These are phyloP conservation scores for Cephaloascus fragrans DNA, from an alignment of 805 yeast species.

Conservation along the genomic window DNA sequence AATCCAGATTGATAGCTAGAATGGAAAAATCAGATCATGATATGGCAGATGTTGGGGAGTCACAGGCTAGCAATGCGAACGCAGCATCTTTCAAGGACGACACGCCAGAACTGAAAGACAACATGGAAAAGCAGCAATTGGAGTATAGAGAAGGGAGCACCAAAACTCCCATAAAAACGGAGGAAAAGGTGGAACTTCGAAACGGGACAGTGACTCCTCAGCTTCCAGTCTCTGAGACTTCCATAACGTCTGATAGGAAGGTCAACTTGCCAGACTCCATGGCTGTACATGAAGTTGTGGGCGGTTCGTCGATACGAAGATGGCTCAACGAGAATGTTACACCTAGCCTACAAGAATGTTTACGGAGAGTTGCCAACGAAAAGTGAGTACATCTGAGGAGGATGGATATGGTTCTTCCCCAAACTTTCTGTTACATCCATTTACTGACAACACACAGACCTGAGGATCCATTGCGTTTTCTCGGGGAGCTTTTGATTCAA, in stretches of 20 bases:
- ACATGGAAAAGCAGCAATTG: no score
- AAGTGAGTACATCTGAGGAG: slow-evolving; percentile 11
- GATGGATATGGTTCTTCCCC: no score
- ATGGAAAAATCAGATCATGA: no score
- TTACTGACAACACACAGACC: slow-evolving; percentile 19
- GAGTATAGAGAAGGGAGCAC: no score
- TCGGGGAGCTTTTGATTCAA: slow-evolving; percentile 45
- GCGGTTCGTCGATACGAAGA: slow-evolving; percentile 64
- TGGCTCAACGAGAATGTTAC: slow-evolving; percentile 61
- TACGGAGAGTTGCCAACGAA: slow-evolving; percentile 39
- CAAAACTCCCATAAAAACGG: no score
- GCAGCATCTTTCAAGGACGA: no score
- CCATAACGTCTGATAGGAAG: neutral
- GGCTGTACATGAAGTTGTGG: slow-evolving; percentile 42
- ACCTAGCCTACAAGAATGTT: slow-evolving; percentile 53
- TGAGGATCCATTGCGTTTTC: slow-evolving; percentile 38
- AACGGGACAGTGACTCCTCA: neutral
- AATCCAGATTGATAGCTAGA: no score
- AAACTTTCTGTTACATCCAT: no score
- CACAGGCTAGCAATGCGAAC: no score
- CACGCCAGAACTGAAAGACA: no score
- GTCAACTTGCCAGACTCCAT: slow-evolving; percentile 5
- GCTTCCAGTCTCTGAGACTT: neutral
- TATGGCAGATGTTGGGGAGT: no score
- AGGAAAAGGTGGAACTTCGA: neutral